phyloP scores from a whole-genome alignment of 805 yeast species.

The Sugiyamaella valdiviana region DNA sequence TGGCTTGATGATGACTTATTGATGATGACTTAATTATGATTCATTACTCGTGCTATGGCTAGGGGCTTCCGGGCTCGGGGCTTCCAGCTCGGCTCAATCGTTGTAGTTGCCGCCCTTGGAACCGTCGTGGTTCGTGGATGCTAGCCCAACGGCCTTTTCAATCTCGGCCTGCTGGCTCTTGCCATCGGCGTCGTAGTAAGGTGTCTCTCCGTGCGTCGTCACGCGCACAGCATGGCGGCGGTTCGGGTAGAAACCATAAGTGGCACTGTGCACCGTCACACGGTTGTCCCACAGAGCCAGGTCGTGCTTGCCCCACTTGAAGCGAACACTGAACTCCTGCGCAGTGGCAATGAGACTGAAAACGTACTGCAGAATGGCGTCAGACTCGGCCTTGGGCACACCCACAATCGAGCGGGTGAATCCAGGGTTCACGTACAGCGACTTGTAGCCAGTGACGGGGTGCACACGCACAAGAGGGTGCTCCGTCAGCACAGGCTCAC shows the following conservation, averaged over 20 bases:
- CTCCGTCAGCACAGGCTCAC: conserved; percentile 43
- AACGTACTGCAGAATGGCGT: conserved; percentile 42
- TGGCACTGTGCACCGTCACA: conserved; percentile 55
- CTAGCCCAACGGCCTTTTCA: conserved; percentile 25
- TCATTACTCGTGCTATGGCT: too few relatives aligned
- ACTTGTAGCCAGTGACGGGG: conserved; percentile 61
- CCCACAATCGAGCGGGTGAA: conserved; percentile 48
- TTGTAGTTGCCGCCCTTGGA: conserved; percentile 29
- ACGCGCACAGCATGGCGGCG: conserved; percentile 69
- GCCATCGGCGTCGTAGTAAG: conserved; percentile 32
- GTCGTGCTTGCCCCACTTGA: conserved; percentile 57
- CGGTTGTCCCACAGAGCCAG: conserved; percentile 79
- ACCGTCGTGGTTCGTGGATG: conserved; percentile 26
- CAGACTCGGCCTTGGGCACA: conserved; percentile 45
- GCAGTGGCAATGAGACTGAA: conserved; percentile 45
- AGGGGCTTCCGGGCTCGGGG: too few relatives aligned
- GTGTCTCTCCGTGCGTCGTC: conserved; percentile 69
- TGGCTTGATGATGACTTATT: too few relatives aligned
- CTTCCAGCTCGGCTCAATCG: conserved; percentile 25
- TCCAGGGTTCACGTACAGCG: conserved; percentile 47
- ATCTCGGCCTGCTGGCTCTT: conserved; percentile 22
- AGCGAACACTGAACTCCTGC: conserved; percentile 25
- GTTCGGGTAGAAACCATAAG: conserved; percentile 65
- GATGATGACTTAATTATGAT: too few relatives aligned
- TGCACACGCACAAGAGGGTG: conserved; percentile 62